These are phyloP conservation scores for Talaromyces sp. DNA, from an alignment of 2,329 filamentous ascomycete species.

Conservation along the genomic window DNA sequence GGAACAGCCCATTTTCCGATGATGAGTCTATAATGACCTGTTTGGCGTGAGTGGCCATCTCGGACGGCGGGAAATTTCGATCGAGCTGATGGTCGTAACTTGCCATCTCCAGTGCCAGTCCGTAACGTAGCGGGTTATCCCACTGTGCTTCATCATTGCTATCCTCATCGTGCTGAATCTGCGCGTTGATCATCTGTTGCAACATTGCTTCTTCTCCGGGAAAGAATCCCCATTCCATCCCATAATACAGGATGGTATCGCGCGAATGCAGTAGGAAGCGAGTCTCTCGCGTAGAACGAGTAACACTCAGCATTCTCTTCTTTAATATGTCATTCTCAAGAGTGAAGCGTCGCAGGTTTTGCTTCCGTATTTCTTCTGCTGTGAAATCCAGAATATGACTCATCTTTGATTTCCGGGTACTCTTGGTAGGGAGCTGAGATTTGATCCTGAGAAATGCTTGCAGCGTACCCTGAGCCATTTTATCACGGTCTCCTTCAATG, in stretches of 20 bases:
- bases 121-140: conserved; percentile 15
- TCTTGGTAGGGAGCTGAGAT: neutral
- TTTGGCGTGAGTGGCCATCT: conserved; percentile 5
- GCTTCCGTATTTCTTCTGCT: conserved; percentile 13
- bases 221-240: conserved; percentile 13
- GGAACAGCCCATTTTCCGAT: conserved; percentile 16
- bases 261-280: conserved; percentile 15
- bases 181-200: conserved; percentile 9
- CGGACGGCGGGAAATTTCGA: neutral
- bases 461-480: conserved; percentile 1
- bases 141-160: conserved; percentile 13
- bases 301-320: conserved; percentile 15
- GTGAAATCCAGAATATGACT: conserved; percentile 11
- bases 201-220: conserved; percentile 7
- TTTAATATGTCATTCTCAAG: conserved; percentile 14
- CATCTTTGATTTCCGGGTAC: neutral
- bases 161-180: conserved; percentile 12
- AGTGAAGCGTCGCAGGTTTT: conserved; percentile 14
- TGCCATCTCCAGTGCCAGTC: conserved; percentile 14
- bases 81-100: conserved; percentile 10
- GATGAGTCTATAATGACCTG: conserved; percentile 13
- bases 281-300: conserved; percentile 14
- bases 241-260: conserved; percentile 16
- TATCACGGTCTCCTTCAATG: conserved; percentile 1
- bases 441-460: neutral